Evolutionary conservation across 352 stramenopile genomes (phyloP).

Genomic region (Pythium grandisporangium): DNA sequence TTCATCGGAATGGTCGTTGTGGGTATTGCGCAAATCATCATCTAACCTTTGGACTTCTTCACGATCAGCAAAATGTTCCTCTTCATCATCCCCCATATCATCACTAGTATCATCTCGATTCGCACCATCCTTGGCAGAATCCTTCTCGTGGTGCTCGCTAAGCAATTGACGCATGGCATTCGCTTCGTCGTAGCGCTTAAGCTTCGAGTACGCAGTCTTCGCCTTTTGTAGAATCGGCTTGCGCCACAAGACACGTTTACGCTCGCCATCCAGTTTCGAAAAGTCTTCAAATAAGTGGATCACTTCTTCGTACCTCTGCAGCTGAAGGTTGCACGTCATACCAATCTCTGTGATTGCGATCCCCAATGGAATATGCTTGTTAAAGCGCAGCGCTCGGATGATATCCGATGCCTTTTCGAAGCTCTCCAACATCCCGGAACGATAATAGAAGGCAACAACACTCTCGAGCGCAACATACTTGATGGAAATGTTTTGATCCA

Average conservation of each 20-base stretch:
- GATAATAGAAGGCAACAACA: constrained; percentile 65
- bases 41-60: constrained; percentile 8
- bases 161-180: constrained; percentile 49
- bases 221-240: constrained; percentile 56
- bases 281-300: constrained; percentile 74
- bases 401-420: constrained; percentile 56
- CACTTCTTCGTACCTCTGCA: constrained; percentile 50
- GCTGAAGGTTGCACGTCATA: constrained; percentile 53
- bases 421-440: constrained; percentile 44
- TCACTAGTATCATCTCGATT: constrained; percentile 14
- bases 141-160: constrained; percentile 17
- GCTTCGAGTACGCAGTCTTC: constrained; percentile 32
- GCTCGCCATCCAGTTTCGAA: constrained; percentile 38
- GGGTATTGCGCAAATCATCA: constrained; percentile 1
- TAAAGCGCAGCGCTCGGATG: constrained; percentile 50
- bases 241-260: constrained; percentile 42
- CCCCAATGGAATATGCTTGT: constrained; percentile 65
- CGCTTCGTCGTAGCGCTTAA: constrained; percentile 50
- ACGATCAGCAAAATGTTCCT: constrained; percentile 3
- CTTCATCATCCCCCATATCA: constrained; percentile 9
- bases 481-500: constrained; percentile 55
- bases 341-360: constrained; percentile 68
- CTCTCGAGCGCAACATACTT: constrained; percentile 72
- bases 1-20: too few relatives aligned
- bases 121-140: constrained; percentile 5